Evolutionary conservation across 2,329 filamentous ascomycete species (phyloP).

Genomic region (Talaromyces sp.): DNA sequence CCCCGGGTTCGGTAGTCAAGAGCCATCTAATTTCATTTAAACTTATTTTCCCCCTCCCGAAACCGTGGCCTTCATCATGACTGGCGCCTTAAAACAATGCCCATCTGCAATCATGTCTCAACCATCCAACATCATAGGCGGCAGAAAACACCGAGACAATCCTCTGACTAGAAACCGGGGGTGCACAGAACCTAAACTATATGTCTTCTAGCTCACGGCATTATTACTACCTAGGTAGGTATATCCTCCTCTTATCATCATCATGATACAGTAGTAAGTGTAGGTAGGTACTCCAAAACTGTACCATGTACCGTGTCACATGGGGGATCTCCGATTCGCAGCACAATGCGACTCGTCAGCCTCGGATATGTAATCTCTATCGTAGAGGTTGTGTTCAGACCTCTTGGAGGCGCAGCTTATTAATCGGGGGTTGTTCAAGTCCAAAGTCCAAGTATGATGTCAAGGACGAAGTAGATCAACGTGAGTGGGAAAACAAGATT

Average conservation of each 20-base stretch:
- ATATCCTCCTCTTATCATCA: not conserved
- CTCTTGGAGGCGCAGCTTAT: constrained; percentile 5
- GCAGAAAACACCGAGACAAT: no score
- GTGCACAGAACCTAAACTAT: not conserved
- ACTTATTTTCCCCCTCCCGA: no score
- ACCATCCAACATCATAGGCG: no score
- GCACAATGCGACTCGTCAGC: constrained; percentile 15
- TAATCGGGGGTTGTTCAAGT: constrained; percentile 11
- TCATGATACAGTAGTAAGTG: not conserved
- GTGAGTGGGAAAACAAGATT: no score
- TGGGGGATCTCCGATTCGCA: constrained; percentile 18
- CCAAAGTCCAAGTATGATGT: constrained; percentile 14
- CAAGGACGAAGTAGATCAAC: no score
- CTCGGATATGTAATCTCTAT: constrained; percentile 9
- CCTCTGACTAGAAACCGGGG: no score
- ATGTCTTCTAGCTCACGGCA: not conserved
- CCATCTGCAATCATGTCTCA: no score
- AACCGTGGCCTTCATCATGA: no score
- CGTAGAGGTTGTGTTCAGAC: constrained; percentile 3
- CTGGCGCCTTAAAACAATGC: no score
- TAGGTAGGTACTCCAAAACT: no score
- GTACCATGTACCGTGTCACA: constrained; percentile 13
- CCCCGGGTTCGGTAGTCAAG: not conserved
- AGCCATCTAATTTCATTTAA: no score
- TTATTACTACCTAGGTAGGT: not conserved